Base-by-base conservation (phyloP, 2,329 filamentous ascomycete genomes). In the Cryphonectria naterciae region DNA sequence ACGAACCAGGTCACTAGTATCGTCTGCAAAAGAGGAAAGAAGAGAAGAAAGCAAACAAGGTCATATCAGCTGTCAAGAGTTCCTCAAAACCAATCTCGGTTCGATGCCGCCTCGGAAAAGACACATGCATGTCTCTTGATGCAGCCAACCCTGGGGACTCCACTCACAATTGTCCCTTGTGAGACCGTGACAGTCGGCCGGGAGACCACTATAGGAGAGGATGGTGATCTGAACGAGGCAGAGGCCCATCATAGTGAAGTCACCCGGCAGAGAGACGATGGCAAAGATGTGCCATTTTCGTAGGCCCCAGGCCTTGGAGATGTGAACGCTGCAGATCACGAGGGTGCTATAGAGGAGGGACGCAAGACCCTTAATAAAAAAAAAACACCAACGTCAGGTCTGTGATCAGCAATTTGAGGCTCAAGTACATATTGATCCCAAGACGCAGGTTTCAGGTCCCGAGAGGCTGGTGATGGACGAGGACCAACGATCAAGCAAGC, bases 181-280 rank as follows among this genome's bases (percentile, higher is more conserved):
- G 43, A 73, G 64, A 35, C 71, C 72, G 19, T 72, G 68, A 56
- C 74, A 75, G 64, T 71, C 69, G 49, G 65, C 67, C 6, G 72
- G 73, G n/a, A 74, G 69, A 15, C 73, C 70, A 25, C 69, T 70
- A 2, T 65, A 67, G 61, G 70, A 69, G 65, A 76, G 60, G 46
- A 75, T 68, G 32, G 74, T 70, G 54, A 74, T 74, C 60, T 76
- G 75, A 56, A 74, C 72, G 60, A 76, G 66, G 72, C 72, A 74
- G 32, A 75, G 62, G 25, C 72, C 72, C 71, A 75, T 72, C 58
- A 76, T 74, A 32, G 73, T 68, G 7, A 77, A 62, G 56, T 78
- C 77, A 0, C 73, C 71, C n/a, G 75, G 69, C 13, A 78, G 54
- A 32, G 75, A 73, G 17, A 65, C 52, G 54, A 75, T 17, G 68